These are phyloP conservation scores for Multifurca ochricompacta DNA, from an alignment of 768 basidiomycete genomes.

Conservation along the genomic window DNA sequence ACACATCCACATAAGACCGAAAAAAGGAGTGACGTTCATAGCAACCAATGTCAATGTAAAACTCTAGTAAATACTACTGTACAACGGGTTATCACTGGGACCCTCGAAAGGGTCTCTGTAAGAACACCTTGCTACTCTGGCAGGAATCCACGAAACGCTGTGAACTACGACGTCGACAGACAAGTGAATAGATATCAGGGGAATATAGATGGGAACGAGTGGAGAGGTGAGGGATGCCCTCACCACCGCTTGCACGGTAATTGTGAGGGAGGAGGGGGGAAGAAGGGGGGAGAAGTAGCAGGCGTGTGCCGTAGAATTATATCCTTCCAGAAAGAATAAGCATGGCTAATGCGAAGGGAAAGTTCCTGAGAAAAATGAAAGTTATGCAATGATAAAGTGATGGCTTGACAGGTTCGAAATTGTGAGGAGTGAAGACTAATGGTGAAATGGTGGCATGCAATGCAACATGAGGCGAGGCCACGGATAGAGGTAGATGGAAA, in stretches of 20 bases:
- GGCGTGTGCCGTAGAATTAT: conserved; percentile 7
- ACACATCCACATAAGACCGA: background rate
- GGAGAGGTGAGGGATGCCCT: conserved; percentile 3
- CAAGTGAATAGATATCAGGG: conserved; percentile 17
- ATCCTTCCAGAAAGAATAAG: conserved; percentile 11
- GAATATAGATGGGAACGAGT: conserved; percentile 20
- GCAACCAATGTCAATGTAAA: conserved; percentile 19
- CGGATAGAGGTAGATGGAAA: conserved; percentile 1
- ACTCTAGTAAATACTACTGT: conserved; percentile 21
- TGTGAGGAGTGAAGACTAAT: conserved; percentile 1
- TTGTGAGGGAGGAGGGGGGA: background rate
- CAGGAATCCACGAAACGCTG: conserved; percentile 21
- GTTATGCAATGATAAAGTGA: conserved; percentile 13
- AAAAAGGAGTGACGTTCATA: conserved; percentile 11
- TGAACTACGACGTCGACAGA: conserved; percentile 17
- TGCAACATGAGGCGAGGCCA: conserved; percentile 12
- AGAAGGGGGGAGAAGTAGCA: background rate
- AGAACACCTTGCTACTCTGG: conserved; percentile 19
- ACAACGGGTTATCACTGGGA: conserved; percentile 18
- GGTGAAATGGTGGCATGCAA: conserved; percentile 12
- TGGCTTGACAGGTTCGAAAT: conserved; percentile 10
- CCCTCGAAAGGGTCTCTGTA: conserved; percentile 16
- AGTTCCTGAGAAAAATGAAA: conserved; percentile 8
- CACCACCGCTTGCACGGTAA: background rate
- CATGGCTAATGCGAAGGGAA: conserved; percentile 3